These are phyloP conservation scores for Houttuynia cordata DNA, from an alignment of 164 flowering plant genomes.

Conservation along the genomic window DNA sequence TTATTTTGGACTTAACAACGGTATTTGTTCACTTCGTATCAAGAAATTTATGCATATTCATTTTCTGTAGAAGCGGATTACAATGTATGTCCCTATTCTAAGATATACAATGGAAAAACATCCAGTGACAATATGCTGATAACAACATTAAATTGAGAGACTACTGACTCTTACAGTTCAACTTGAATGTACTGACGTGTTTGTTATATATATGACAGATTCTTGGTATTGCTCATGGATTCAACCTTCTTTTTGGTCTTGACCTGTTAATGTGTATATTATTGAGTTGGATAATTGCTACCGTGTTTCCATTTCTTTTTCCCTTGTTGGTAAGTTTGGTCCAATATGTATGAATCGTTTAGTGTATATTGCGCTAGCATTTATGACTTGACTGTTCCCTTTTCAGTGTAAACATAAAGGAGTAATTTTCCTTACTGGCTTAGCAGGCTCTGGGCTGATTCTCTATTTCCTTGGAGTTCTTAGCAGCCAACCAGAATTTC, in stretches of 20 bases:
- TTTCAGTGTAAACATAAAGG: constrained; percentile 48
- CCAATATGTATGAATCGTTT: not conserved
- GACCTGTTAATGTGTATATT: constrained; percentile 55
- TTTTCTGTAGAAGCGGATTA: not conserved
- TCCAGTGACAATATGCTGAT: too few species aligned
- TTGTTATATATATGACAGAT: constrained; percentile 30
- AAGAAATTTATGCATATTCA: not conserved
- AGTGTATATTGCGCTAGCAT: not conserved
- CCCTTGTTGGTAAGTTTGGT: constrained; percentile 38
- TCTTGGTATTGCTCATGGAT: constrained; percentile 75
- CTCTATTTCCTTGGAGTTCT: constrained; percentile 53
- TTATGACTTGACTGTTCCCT: constrained; percentile 2
- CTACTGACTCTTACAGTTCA: not conserved
- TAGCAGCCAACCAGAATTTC: constrained; percentile 52
- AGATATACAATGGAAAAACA: too few species aligned
- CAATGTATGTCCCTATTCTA: too few species aligned
- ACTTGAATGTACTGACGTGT: not conserved
- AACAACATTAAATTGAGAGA: not conserved
- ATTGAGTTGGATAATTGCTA: constrained; percentile 48
- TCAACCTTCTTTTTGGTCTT: constrained; percentile 61
- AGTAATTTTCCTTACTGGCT: constrained; percentile 27
- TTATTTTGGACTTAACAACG: constrained; percentile 66
- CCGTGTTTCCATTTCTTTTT: constrained; percentile 53
- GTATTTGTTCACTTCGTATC: constrained; percentile 21
- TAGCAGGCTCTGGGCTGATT: constrained; percentile 37